Base-by-base conservation (phyloP, 1,284 basidiomycete genomes). In the Xerocomus cyaneibrunnescens region DNA sequence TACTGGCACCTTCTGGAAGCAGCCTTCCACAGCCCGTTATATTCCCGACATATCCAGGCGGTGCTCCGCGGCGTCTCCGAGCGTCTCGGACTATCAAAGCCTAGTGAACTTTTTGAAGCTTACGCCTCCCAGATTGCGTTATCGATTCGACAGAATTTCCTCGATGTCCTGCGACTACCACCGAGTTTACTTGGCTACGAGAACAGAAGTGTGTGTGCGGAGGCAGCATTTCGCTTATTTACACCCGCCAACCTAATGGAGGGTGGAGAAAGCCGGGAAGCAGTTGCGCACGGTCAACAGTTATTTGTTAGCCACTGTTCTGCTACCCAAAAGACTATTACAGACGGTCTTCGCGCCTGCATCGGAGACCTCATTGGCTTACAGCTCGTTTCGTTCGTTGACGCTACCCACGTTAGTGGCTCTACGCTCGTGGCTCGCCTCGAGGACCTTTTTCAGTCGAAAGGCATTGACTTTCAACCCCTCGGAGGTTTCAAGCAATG, bases 1-100 rank as follows among this genome's bases (percentile, higher is more conserved):
- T 92, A 96, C 62, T 94, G 89, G 80, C 87, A 95, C 68, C 68
- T 98, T 32, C 74, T 98, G 51, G 92, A 94, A 66, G 79, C 83
- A 43, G 83, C 74, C 57, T 74, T 78, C 36, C 70, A 73, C 58
- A 72, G 71, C 12, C 61, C 72, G 13, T 59, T 61, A 17, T 89
- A 85, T 62, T 72, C 78, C 8, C 63, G 62, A 7, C 86, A 92
- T 59, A 80, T 94, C 34, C 80, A 85, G 58, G 72, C 77, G 2
- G 76, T 91, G 19, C 73, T 98, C 16, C 63, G 66, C 9, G 81
- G 80, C 4, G 83, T 89, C 12, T 80, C 91, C 0, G 62, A 73
- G 25, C 77, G 85, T 9, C 76, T 98, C 51, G 93, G 93, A 10
- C 73, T 98, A 40, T 53, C 70, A 2, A 74, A 73, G 3, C 74